These are phyloP conservation scores for Amanita phalloides DNA, from an alignment of 768 basidiomycete genomes.

Conservation along the genomic window DNA sequence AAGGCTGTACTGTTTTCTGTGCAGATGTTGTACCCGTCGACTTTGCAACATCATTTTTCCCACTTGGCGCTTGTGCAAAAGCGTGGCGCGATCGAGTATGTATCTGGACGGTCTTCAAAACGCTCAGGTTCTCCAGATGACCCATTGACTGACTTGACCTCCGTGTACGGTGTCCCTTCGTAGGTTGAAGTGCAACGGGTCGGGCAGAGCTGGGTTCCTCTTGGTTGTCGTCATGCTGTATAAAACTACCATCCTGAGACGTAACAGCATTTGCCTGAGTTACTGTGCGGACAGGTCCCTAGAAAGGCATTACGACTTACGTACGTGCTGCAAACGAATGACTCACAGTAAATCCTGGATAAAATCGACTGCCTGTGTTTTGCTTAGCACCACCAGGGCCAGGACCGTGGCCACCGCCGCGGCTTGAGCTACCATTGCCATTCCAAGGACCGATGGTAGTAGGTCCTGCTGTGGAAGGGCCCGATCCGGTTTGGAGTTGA, in stretches of 20 bases:
- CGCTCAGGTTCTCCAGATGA: slow-evolving; percentile 34
- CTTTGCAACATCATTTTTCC: slow-evolving; percentile 10
- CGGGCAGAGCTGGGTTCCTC: slow-evolving; percentile 33
- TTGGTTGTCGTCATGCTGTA: slow-evolving; percentile 41
- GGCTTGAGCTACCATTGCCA: slow-evolving; percentile 34
- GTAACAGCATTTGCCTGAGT: slow-evolving; percentile 61
- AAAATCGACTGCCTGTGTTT: slow-evolving; percentile 60
- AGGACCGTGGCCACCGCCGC: slow-evolving; percentile 38
- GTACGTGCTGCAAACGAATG: slow-evolving; percentile 2
- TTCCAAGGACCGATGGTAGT: slow-evolving; percentile 29
- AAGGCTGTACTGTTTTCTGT: slow-evolving; percentile 3
- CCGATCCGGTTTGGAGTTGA: slow-evolving; percentile 47
- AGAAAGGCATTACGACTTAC: neutral
- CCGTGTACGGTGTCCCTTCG: slow-evolving; percentile 32
- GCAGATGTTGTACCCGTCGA: slow-evolving; percentile 8
- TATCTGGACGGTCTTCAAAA: slow-evolving; percentile 52
- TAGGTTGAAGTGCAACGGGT: slow-evolving; percentile 20
- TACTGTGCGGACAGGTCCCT: slow-evolving; percentile 63
- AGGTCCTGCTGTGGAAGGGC: slow-evolving; percentile 28
- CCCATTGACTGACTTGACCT: slow-evolving; percentile 53
- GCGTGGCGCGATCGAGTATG: slow-evolving; percentile 54
- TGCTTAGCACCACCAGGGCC: slow-evolving; percentile 68
- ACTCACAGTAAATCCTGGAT: slow-evolving; percentile 57
- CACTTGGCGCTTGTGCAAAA: slow-evolving; percentile 24
- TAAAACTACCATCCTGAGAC: slow-evolving; percentile 36